Evolutionary conservation across 108 stramenopile genomes (phyloP).

Genomic region (Pseudonitzschia pungens): DNA sequence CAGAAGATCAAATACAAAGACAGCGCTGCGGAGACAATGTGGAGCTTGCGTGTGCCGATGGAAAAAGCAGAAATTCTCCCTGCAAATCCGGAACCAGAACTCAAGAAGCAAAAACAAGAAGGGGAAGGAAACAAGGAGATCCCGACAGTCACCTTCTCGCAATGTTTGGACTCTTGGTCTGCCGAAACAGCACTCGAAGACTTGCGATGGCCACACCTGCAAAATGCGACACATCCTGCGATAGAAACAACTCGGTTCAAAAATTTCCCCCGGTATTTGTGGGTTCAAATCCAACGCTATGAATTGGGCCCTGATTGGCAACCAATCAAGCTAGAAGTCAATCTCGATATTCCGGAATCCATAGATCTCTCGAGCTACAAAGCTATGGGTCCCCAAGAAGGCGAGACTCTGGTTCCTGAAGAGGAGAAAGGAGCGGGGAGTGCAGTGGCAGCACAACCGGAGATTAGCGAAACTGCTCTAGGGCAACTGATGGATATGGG

Average conservation of each 20-base stretch:
- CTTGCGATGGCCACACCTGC: conserved; percentile 75
- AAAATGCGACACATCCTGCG: conserved; percentile 56
- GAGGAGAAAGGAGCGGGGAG: conserved; percentile 36
- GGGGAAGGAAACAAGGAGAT: conserved; percentile 59
- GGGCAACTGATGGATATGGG: conserved; percentile 96
- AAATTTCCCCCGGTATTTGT: conserved; percentile 94
- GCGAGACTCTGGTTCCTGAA: conserved; percentile 86
- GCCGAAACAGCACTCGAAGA: conserved; percentile 68
- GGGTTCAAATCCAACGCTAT: conserved; percentile 94
- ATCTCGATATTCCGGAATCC: conserved; percentile 89
- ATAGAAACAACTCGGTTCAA: conserved; percentile 57
- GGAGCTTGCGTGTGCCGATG: conserved; percentile 86
- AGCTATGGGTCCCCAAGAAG: conserved; percentile 74
- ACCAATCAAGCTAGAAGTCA: conserved; percentile 93
- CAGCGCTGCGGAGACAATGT: conserved; percentile 63
- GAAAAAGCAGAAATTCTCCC: conserved; percentile 65
- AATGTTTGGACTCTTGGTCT: conserved; percentile 86
- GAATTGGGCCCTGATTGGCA: conserved; percentile 89
- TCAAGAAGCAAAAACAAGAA: conserved; percentile 43
- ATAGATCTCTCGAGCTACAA: conserved; percentile 79
- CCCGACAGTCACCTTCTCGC: conserved; percentile 78
- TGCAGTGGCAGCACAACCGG: conserved; percentile 36
- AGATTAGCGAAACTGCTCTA: conserved; percentile 80
- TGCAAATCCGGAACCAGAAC: conserved; percentile 43
- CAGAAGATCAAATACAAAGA: conserved; percentile 74